Base-by-base conservation (phyloP, 2,329 filamentous ascomycete genomes). In the Leptographium wingfieldii region DNA sequence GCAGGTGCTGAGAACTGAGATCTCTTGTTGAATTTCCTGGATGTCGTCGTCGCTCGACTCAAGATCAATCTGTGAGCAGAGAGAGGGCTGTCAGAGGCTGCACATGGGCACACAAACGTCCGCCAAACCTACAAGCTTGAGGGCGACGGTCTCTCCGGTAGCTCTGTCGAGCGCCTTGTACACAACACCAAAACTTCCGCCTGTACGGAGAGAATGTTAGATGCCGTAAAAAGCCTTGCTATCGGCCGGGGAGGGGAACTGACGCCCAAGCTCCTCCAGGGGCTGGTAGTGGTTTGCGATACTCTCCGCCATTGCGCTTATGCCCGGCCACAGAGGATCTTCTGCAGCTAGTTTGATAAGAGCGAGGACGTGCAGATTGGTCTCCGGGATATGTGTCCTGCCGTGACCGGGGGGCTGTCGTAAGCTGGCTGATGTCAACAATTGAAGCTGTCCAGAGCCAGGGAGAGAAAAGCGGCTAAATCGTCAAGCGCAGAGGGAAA, bases 31-130 rank as follows among this genome's bases (percentile, higher is more conserved):
- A 61, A 99, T 97, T 71, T 99, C 94, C 72, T 92, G 88, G 62
- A 99, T 96, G 71, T 99, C 94, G 75, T 99, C 94, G 73, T 95
- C 92, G 77, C 91, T 97, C 61, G 92, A 95, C 75, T 99, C 94
- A 69, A 99, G 89, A 73, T 99, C 94, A 72, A 99, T 97, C 91
- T 97, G 71, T 48, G 27, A 53, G 60, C 25, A 63, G n/a, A 52
- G 53, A 64, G 40, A 67, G 62, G 40, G 25, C 40, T 55, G 48
- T 57, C 9, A 58, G 40, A 1, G 54, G 31, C 12, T 49, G 25
- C 29, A 11, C 25, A 2, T 14, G 19, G 29, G 5, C 49, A 22
- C n/a, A 48, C 38, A 4, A n/a, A 11, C 19, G 16, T 9, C 5
- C 6, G 22, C 16, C 31, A 29, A 12, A 75, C 87, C 69, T 78